Evolutionary conservation across 2,329 filamentous ascomycete species (phyloP).

Genomic region (Penicillium sp.): DNA sequence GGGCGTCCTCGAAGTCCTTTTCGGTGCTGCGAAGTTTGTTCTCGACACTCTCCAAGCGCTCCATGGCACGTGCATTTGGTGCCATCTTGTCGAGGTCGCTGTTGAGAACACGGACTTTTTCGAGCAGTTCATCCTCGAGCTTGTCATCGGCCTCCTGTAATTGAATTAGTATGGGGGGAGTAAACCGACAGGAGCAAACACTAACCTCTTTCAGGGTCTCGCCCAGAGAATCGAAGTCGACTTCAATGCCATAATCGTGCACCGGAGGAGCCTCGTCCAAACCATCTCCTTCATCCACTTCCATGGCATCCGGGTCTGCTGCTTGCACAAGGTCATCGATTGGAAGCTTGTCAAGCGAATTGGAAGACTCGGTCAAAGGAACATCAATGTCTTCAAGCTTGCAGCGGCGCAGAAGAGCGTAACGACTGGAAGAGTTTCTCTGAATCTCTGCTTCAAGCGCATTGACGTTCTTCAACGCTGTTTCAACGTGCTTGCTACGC

Average conservation of each 20-base stretch:
- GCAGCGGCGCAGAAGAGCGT: conserved; percentile 80
- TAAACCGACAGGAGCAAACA: conserved; percentile 17
- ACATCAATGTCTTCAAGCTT: conserved; percentile 91
- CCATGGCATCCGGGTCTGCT: conserved; percentile 83
- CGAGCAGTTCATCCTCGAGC: conserved; percentile 72
- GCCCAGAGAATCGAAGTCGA: conserved; percentile 79
- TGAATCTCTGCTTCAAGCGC: conserved; percentile 82
- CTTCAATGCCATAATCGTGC: conserved; percentile 87
- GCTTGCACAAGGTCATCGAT: conserved; percentile 77
- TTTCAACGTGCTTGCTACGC: conserved; percentile 79
- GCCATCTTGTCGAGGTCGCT: conserved; percentile 88
- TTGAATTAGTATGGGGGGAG: conserved; percentile 9
- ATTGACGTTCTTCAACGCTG: conserved; percentile 70
- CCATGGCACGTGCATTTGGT: conserved; percentile 93
- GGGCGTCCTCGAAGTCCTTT: conserved; percentile 83
- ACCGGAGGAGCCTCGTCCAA: conserved; percentile 62
- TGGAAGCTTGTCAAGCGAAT: conserved; percentile 73
- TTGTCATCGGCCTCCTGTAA: conserved; percentile 65
- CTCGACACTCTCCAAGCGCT: conserved; percentile 84
- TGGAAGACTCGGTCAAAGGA: conserved; percentile 71
- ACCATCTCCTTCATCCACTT: conserved; percentile 68
- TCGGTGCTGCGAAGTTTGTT: conserved; percentile 79
- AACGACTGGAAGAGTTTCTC: conserved; percentile 79
- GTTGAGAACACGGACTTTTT: conserved; percentile 72
- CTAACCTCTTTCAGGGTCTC: conserved; percentile 77